Evolutionary conservation across 2,329 filamentous ascomycete species (phyloP), one percentile per base, ranked within the genome.

Genomic region (Neonectria magnoliae): DNA sequence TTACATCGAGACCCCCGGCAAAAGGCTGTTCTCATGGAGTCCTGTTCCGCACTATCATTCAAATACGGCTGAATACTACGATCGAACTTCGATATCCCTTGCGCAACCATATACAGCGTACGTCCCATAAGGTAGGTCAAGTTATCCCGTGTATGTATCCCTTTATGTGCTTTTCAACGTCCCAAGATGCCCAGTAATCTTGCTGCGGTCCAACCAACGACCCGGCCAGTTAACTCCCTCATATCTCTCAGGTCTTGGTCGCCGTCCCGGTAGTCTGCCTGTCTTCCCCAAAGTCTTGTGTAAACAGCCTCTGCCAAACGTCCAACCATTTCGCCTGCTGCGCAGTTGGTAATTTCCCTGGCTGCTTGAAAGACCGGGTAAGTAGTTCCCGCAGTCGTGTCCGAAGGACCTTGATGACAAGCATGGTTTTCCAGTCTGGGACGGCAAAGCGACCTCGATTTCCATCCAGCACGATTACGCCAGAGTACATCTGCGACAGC

Each of bases 401-500:
- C 20, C 93, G 88, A 57, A 98, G 82, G 6, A 90, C 88, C 80
- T 98, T 98, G 74, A 99, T 82, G n/a, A 91, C 94, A 38, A 97
- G 87, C 85, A 96, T 90, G 0, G 91, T 91, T 80, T 94, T 97
- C 94, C 95, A 98, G 76, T 97, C 92, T 5, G 90, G 87, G 1
- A 97, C 87, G 22, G 91, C 88, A 76, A 98, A 97, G 53, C 93
- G 88, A 53, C 95, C 87, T 31, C 94, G 87, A 76, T 97, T 97
- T 48, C 93, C 92, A 76, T 98, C 96, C 48, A 99, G 86, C 20
- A 93, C 86, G 44, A 98, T 86, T 2, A 97, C 91, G 14, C 96
- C 96, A 0, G 94, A 88, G 76, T 93, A 97, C 82, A 98, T 88
- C 87, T 95, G 22, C 22, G 18, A 14, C 38, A n/a, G 42, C 69